phyloP scores from a whole-genome alignment of 2,329 filamentous ascomycete species.

The Colletotrichum tamarilloi region DNA sequence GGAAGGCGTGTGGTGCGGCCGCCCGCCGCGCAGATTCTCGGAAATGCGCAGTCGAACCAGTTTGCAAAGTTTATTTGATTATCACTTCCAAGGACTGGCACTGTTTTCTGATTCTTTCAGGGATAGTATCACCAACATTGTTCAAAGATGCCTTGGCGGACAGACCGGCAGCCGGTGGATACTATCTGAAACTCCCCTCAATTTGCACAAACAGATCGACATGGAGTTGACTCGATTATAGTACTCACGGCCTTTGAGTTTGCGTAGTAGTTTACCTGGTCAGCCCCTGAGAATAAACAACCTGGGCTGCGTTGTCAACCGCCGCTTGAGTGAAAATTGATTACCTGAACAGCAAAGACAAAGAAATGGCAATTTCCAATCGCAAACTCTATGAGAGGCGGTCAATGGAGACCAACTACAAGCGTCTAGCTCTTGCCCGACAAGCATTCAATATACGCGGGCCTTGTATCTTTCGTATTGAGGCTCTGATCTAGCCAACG shows the following conservation, averaged over 20 bases:
- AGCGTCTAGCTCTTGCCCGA: background rate
- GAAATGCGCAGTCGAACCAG: background rate
- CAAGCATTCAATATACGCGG: background rate
- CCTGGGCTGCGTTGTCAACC: background rate
- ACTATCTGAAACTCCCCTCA: slow-evolving; percentile 21
- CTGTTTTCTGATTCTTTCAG: background rate
- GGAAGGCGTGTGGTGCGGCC: background rate
- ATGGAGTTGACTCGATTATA: background rate
- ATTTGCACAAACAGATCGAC: slow-evolving; percentile 8
- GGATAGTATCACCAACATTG: background rate
- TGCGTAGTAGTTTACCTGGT: background rate
- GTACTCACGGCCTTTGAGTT: background rate
- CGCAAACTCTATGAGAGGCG: background rate
- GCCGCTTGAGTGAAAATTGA: background rate
- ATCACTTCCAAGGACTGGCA: background rate
- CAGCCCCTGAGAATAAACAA: background rate
- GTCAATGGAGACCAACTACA: background rate
- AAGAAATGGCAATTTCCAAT: background rate
- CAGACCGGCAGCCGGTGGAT: slow-evolving; percentile 1
- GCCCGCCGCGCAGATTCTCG: background rate
- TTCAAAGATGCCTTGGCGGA: background rate
- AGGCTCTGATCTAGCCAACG: background rate
- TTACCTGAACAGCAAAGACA: background rate
- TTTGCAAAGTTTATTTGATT: slow-evolving; percentile 18
- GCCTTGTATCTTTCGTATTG: background rate